These are phyloP conservation scores for Lactarius akahatsu DNA, from an alignment of 768 basidiomycete genomes.

Conservation along the genomic window DNA sequence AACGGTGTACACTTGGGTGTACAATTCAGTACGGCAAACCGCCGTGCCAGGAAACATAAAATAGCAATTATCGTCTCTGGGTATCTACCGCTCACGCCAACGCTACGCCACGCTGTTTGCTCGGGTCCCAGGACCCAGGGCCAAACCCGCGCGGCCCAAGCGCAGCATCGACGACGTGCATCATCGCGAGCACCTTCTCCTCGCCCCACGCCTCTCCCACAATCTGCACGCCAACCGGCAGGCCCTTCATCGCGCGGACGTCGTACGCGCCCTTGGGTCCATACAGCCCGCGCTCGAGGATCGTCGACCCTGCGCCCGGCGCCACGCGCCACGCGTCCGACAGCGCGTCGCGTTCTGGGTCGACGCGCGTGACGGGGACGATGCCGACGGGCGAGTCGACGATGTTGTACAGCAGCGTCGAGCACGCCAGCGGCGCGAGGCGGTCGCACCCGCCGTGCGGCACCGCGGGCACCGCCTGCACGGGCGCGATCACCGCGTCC, in stretches of 20 bases:
- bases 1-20: no score
- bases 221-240: conserved; percentile 83
- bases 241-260: conserved; percentile 63
- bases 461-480: conserved; percentile 39
- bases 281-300: conserved; percentile 65
- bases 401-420: conserved; percentile 43
- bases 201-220: conserved; percentile 80
- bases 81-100: neutral
- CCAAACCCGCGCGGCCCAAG: conserved; percentile 70
- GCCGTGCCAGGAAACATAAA: neutral
- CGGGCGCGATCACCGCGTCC: conserved; percentile 38
- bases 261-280: conserved; percentile 53
- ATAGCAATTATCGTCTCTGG: neutral
- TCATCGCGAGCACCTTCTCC: conserved; percentile 78
- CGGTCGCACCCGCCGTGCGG: conserved; percentile 29
- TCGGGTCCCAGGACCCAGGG: conserved; percentile 52
- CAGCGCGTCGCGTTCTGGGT: conserved; percentile 40
- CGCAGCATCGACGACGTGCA: conserved; percentile 70
- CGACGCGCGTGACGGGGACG: conserved; percentile 45
- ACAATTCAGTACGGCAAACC: no score
- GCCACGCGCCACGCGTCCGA: conserved; percentile 57
- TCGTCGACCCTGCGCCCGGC: conserved; percentile 52
- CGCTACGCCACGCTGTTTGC: neutral
- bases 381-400: conserved; percentile 44
- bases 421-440: conserved; percentile 31